Evolutionary conservation across 1,284 basidiomycete genomes (phyloP), one percentile per base, ranked within the genome.

Genomic region (Leccinum pseudoinsigne): DNA sequence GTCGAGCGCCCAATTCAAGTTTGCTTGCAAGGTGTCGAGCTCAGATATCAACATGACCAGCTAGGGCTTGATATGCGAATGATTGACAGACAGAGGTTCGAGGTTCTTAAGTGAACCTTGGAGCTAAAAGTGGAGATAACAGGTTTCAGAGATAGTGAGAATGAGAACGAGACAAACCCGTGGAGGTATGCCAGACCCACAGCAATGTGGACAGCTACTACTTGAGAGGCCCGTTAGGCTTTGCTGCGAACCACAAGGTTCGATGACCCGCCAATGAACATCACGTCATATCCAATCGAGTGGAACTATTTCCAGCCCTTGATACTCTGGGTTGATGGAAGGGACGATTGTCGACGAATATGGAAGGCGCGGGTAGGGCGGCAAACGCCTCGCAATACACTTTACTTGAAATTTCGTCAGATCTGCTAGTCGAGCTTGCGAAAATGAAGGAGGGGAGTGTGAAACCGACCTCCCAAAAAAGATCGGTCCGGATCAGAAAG

Each of bases 1-100:
- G 59, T 72, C 67, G n/a, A 73, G 58, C 23, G 71, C 68, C 11
- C 60, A 51, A 57, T 72, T 72, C 55, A 73, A 60, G 18, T 62
- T 64, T 18, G 16, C 36, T 54, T 73, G 71, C 8, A 72, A 62
- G 31, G 62, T 26, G 38, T 63, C 62, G 40, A 64, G 62, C 47
- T 65, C 63, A 14, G 62, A 59, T 6, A 59, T 14, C n/a, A 38
- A 16, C 62, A 63, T 63, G 10, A 34, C 51, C 58, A 23, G 42
- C 21, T 47, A 26, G 23, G 18, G 36, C 5, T 57, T n/a, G 28
- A 18, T 47, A 47, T n/a, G 28, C 23, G 21, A 53, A 53, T 26
- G 12, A 53, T 53, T 53, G 23, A 53, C 16, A 53, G 5, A 14
- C 14, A 53, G 8, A 5, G 11, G 7, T 26, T 16, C 12, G 50